These are phyloP conservation scores for Luffa acutangula DNA, from an alignment of 306 rosid genomes.

Conservation along the genomic window DNA sequence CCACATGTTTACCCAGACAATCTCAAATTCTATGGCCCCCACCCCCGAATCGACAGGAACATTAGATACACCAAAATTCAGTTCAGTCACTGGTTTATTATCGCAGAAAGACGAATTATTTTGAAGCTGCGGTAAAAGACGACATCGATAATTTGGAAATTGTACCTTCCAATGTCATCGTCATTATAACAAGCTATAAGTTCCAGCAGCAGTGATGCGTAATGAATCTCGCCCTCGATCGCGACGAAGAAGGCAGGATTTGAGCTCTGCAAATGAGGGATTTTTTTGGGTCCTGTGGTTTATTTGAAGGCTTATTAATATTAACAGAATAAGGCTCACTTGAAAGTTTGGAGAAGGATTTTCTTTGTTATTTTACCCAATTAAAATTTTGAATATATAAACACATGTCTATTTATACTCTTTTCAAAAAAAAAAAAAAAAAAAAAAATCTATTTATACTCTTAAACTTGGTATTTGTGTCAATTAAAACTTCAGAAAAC, in stretches of 20 bases:
- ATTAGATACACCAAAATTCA: neutral
- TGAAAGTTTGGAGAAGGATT: no score
- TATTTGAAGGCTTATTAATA: no score
- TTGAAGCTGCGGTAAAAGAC: neutral
- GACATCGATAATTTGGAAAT: neutral
- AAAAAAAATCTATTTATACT: no score
- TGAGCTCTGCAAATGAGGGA: neutral
- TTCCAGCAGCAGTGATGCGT: constrained; percentile 14
- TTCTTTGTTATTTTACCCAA: no score
- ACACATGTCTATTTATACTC: no score
- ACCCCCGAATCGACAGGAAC: neutral
- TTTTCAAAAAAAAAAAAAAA: no score
- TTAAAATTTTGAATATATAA: no score
- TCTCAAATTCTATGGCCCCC: neutral
- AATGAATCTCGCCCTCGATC: constrained; percentile 8
- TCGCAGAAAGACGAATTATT: neutral
- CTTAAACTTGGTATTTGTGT: no score
- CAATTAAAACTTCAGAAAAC: no score
- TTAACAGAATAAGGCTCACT: no score
- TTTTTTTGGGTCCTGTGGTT: neutral
- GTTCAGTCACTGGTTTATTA: neutral
- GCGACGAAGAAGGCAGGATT: neutral
- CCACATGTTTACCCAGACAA: neutral
- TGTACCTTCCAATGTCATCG: constrained; percentile 43
- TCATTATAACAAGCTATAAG: constrained; percentile 13